phyloP scores from a whole-genome alignment of 2,329 filamentous ascomycete genomes.

The Talaromyces albobiverticillius region DNA sequence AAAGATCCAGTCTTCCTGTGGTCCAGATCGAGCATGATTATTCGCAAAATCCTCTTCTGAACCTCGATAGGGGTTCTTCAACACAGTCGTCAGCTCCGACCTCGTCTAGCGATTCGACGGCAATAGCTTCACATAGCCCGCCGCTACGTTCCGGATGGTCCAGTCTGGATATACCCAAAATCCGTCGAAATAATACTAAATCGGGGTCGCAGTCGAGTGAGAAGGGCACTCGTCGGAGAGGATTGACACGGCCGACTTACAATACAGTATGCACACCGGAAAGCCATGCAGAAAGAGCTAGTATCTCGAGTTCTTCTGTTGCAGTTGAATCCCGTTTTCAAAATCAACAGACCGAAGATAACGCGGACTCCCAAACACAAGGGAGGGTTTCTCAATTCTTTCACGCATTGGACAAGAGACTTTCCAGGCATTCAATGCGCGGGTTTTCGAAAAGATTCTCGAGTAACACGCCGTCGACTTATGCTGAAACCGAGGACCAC shows the following conservation, averaged over 20 bases:
- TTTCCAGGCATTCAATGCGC: constrained; percentile 6
- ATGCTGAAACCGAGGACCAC: not conserved
- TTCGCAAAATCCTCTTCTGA: constrained; percentile 18
- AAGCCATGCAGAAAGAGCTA: not conserved
- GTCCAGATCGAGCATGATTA: constrained; percentile 14
- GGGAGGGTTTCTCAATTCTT: constrained; percentile 11
- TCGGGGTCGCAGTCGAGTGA: not conserved
- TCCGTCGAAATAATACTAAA: constrained; percentile 11
- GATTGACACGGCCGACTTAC: not conserved
- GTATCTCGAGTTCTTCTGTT: not conserved
- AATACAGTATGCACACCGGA: not conserved
- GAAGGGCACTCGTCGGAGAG: not conserved
- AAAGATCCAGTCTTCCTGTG: constrained; percentile 24
- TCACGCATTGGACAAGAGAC: constrained; percentile 9
- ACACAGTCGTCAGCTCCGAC: not conserved
- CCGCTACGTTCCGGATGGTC: constrained; percentile 20
- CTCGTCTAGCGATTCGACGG: constrained; percentile 15
- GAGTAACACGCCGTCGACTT: not conserved
- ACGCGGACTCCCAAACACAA: not conserved
- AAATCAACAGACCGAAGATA: not conserved
- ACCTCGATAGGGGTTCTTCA: constrained; percentile 9
- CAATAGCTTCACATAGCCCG: constrained; percentile 23
- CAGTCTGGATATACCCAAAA: constrained; percentile 23
- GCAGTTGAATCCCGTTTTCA: not conserved
- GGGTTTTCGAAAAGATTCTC: constrained; percentile 5